Conservation (phyloP, 1,284 basidiomycete genomes). For the Trichosporon ovoides region DNA sequence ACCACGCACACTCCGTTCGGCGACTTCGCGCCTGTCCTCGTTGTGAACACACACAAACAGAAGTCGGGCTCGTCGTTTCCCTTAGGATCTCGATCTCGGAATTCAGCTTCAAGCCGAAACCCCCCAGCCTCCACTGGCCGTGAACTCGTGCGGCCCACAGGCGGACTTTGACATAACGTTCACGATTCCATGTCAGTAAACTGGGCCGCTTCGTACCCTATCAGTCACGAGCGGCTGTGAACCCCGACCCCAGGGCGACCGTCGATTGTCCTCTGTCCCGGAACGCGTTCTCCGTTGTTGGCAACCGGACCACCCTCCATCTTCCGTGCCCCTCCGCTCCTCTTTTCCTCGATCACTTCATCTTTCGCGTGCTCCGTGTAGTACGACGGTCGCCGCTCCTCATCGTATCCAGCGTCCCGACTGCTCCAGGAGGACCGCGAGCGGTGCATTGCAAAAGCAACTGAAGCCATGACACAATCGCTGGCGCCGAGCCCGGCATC, state of each 20-base stretch:
- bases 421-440: neutral
- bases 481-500: conserved; percentile 2
- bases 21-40: neutral
- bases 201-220: neutral
- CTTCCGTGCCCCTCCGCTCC: no score
- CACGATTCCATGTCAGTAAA: neutral
- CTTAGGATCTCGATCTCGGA: conserved; percentile 3
- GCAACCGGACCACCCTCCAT: no score
- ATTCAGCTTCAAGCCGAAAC: neutral
- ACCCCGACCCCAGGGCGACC: neutral
- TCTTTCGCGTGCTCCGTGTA: no score
- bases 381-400: no score
- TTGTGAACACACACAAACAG: neutral
- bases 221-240: neutral
- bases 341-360: no score
- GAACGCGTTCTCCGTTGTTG: no score
- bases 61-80: neutral
- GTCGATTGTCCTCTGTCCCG: no score
- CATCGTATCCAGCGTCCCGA: neutral
- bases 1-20: no score
- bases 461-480: neutral
- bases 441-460: neutral
- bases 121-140: neutral
- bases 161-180: conserved; percentile 1
- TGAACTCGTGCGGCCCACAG: neutral